Percentiles rank a stretch among this genome's conserved stretches.
Evolutionary conservation across 2,329 filamentous ascomycete species (phyloP).

Genomic region (Bisporella sp.): DNA sequence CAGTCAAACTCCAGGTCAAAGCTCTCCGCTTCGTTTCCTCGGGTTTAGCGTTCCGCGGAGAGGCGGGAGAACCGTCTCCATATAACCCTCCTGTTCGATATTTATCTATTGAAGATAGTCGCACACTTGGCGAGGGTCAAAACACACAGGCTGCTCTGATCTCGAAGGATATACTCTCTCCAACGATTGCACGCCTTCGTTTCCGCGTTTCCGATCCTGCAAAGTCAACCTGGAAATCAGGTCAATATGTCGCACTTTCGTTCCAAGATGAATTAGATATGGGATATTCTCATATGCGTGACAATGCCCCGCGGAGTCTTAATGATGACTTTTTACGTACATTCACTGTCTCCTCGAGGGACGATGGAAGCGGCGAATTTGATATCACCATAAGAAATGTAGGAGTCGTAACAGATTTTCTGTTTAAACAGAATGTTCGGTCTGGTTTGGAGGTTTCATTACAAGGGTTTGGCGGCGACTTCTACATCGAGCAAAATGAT

Average conservation of each 20-base stretch:
- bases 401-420: constrained; percentile 59
- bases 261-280: constrained; percentile 61
- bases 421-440: constrained; percentile 51
- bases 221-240: constrained; percentile 49
- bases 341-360: constrained; percentile 66
- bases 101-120: constrained; percentile 49
- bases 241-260: constrained; percentile 72
- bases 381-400: constrained; percentile 67
- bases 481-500: constrained; percentile 34
- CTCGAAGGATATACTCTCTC: constrained; percentile 52
- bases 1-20: constrained; percentile 58
- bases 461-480: constrained; percentile 66
- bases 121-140: constrained; percentile 5
- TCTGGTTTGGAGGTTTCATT: constrained; percentile 57
- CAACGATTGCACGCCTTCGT: constrained; percentile 59
- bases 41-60: constrained; percentile 63
- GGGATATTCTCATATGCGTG: constrained; percentile 78
- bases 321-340: constrained; percentile 83
- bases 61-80: constrained; percentile 53
- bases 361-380: constrained; percentile 32
- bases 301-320: constrained; percentile 69
- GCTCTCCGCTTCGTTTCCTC: constrained; percentile 54
- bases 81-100: constrained; percentile 72
- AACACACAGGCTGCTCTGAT: constrained; percentile 45
- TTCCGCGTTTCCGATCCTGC: constrained; percentile 40